A percentile compares a stretch with the other conserved stretches of the same genome.
These are phyloP conservation scores for Phlebopus sp. DNA, from an alignment of 1,284 basidiomycete genomes.

Conservation along the genomic window DNA sequence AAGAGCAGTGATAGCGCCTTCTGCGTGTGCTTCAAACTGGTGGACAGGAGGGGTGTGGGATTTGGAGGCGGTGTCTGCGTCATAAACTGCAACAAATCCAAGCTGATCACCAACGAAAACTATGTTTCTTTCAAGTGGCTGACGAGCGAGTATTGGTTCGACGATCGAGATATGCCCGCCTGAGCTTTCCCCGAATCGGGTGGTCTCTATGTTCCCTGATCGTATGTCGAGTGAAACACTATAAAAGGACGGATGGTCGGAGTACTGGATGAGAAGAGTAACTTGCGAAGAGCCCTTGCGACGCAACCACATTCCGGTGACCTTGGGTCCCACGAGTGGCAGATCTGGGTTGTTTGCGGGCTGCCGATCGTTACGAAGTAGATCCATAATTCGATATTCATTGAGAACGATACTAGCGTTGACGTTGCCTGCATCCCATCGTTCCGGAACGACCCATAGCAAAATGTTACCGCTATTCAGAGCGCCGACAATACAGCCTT, in stretches of 20 bases:
- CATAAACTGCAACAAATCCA: slow-evolving; percentile 59
- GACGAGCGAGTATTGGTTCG: slow-evolving; percentile 43
- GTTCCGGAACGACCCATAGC: slow-evolving; percentile 47
- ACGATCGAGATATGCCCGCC: slow-evolving; percentile 48
- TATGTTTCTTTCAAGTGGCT: slow-evolving; percentile 41
- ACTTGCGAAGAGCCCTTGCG: slow-evolving; percentile 10
- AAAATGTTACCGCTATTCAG: slow-evolving; percentile 53
- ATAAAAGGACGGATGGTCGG: slow-evolving; percentile 46
- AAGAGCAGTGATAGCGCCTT: slow-evolving; percentile 60
- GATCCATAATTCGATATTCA: slow-evolving; percentile 31
- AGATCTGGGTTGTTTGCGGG: background rate
- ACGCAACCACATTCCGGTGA: slow-evolving; percentile 19
- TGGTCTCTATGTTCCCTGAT: slow-evolving; percentile 33
- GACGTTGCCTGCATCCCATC: slow-evolving; percentile 12
- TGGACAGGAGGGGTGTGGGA: slow-evolving; percentile 31
- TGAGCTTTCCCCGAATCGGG: slow-evolving; percentile 51
- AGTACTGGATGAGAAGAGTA: slow-evolving; percentile 42
- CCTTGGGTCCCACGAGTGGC: slow-evolving; percentile 6
- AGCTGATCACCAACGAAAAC: slow-evolving; percentile 57
- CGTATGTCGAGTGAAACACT: slow-evolving; percentile 38
- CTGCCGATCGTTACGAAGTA: slow-evolving; percentile 23
- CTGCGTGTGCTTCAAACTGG: slow-evolving; percentile 58
- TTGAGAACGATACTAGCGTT: slow-evolving; percentile 11
- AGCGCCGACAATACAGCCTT: slow-evolving; percentile 49
- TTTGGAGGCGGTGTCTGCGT: slow-evolving; percentile 20